Conservation (phyloP, 805 yeast genomes). For the Spencermartinsiella europaea region DNA sequence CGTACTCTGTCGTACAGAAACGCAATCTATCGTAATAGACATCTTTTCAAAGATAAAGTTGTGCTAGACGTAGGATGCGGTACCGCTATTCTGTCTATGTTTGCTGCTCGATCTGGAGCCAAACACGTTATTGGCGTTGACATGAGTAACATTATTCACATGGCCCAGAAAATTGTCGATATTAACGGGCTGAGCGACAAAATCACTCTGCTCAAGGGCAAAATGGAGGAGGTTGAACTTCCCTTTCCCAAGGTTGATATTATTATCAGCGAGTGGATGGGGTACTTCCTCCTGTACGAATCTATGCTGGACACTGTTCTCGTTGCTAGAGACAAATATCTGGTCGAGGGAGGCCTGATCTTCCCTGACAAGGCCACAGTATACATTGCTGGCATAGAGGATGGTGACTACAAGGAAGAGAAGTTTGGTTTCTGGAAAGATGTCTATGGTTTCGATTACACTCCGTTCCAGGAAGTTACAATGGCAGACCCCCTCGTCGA, state of each 20-base stretch:
- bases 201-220: constrained; percentile 85
- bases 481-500: constrained; percentile 95
- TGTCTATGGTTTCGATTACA: constrained; percentile 93
- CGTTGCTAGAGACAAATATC: constrained; percentile 86
- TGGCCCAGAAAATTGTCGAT: constrained; percentile 86
- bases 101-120: constrained; percentile 98
- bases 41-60: constrained; percentile 83
- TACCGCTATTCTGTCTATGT: constrained; percentile 95
- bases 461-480: constrained; percentile 82
- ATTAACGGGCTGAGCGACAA: constrained; percentile 81
- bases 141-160: constrained; percentile 91
- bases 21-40: constrained; percentile 86
- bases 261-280: constrained; percentile 99
- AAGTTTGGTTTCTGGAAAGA: constrained; percentile 93
- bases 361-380: constrained; percentile 92
- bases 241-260: constrained; percentile 91
- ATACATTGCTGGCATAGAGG: constrained; percentile 89
- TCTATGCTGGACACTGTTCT: constrained; percentile 93
- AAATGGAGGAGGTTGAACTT: constrained; percentile 81
- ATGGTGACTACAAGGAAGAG: constrained; percentile 84
- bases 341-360: constrained; percentile 75
- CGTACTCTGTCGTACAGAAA: constrained; percentile 89
- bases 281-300: constrained; percentile 91
- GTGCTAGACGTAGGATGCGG: constrained; percentile 99
- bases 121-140: constrained; percentile 97